phyloP scores from a whole-genome alignment of 352 stramenopile genomes.

The Pythium scleroteichum region DNA sequence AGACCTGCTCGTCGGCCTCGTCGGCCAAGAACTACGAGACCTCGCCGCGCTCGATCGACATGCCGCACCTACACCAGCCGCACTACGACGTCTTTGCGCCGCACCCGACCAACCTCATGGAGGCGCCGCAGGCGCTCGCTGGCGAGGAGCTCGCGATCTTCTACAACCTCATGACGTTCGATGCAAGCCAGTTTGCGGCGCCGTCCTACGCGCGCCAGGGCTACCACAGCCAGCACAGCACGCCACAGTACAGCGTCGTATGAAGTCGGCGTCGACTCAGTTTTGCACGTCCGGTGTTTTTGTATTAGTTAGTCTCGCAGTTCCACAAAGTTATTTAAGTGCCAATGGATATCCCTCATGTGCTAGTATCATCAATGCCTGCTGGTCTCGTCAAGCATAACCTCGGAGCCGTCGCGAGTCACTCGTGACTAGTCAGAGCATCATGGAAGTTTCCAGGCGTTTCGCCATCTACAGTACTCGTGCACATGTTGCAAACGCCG shows the following conservation, averaged over 20 bases:
- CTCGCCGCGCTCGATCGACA: conserved; percentile 60
- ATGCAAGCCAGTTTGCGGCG: conserved; percentile 30
- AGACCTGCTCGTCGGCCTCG: conserved; percentile 17
- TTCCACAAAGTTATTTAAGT: conserved; percentile 21
- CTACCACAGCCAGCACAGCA: conserved; percentile 29
- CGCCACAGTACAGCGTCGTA: conserved; percentile 23
- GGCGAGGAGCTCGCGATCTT: conserved; percentile 79
- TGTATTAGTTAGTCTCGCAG: conserved; percentile 6
- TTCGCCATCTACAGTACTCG: too few relatives aligned
- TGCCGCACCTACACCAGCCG: conserved; percentile 3
- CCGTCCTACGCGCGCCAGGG: conserved; percentile 14
- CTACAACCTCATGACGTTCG: conserved; percentile 77
- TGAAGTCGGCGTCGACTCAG: background rate
- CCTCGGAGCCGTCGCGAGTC: background rate
- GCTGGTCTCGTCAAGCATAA: background rate
- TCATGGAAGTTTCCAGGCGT: too few relatives aligned
- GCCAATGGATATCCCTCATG: conserved; percentile 14
- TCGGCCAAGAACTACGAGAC: conserved; percentile 29
- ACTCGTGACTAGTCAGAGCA: background rate
- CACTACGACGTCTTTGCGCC: conserved; percentile 30
- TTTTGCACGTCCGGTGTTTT: conserved; percentile 3
- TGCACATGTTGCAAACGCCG: too few relatives aligned
- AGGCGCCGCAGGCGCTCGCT: conserved; percentile 56
- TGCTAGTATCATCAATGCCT: conserved; percentile 8
- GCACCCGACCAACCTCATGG: conserved; percentile 60